Conservation (phyloP, 179 eudicot genomes). For the Nepenthes alata region DNA sequence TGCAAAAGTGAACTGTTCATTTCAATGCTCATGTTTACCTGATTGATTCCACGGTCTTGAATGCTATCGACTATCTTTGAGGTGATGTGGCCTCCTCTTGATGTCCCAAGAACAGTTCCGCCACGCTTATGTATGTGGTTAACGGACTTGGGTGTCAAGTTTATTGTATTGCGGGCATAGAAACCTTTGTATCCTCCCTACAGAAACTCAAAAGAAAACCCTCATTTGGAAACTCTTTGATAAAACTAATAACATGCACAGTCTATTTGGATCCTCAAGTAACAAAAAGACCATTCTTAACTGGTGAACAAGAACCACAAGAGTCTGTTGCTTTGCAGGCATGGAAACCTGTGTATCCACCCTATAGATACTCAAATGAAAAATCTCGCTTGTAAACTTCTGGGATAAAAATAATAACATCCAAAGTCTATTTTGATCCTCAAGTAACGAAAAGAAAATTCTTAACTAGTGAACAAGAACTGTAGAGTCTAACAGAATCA, state of each 20-base stretch:
- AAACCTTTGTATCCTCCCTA: constrained; percentile 89
- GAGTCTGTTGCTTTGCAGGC: not conserved
- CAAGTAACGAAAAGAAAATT: too few relatives aligned
- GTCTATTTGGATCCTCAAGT: too few relatives aligned
- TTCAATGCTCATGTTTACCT: constrained; percentile 25
- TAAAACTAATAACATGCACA: too few relatives aligned
- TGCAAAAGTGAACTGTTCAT: too few relatives aligned
- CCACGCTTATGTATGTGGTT: constrained; percentile 83
- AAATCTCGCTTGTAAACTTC: too few relatives aligned
- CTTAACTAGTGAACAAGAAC: not conserved
- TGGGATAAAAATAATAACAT: too few relatives aligned
- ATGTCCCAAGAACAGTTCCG: constrained; percentile 76
- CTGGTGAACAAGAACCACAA: too few relatives aligned
- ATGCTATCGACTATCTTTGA: constrained; percentile 78
- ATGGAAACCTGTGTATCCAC: constrained; percentile 1
- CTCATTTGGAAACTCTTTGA: not conserved
- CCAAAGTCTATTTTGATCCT: too few relatives aligned
- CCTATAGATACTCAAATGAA: not conserved
- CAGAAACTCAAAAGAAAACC: constrained; percentile 5
- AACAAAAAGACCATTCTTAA: too few relatives aligned
- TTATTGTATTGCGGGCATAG: constrained; percentile 55
- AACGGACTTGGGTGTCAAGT: constrained; percentile 59
- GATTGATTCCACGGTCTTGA: constrained; percentile 86
- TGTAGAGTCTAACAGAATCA: not conserved
- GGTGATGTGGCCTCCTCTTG: constrained; percentile 67